Base-by-base conservation (phyloP, 495 filamentous ascomycete genomes). In the Hamigera avellanea region DNA sequence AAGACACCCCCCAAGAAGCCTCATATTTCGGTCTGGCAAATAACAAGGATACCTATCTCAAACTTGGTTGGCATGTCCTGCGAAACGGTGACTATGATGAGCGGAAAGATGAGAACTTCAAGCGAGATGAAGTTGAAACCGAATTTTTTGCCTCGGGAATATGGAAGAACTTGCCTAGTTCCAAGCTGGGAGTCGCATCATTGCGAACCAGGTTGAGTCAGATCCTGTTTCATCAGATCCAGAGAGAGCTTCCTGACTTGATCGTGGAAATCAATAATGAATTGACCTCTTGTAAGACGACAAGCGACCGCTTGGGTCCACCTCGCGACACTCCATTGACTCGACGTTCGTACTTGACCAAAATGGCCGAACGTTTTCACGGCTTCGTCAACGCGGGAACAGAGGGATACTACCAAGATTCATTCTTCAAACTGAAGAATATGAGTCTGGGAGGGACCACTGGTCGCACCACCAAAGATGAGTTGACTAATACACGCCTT, bases 161-260 rank as follows among this genome's bases (percentile, higher is more conserved):
- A 7, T 80, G 71, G 72, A 44, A 34, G 29, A 35, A 51, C 2
- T 32, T 78, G 2, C 39, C 58, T 8, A 47, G 43, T 0, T 42
- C 42, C 0, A 33, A 45, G 18, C 40, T 73, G 2, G 76, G 81
- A 1, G 62, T 82, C 12, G 53, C 61, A 13, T 36, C 43, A 1
- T 54, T 85, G 5, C 54, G 70, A 26, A 35, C 33, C 0, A 59
- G 72, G 7, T 57, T 85, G 1, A 79, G 76, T 50, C 61, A 59
- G 1, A 45, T 83, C 2, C 62, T 85, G 0, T 53, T 72, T 1
- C 43, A 44, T 0, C 75, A 81, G 19, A 78, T 84, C 32, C 50
- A 57, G 0, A 21, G 42, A 1, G 66, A 79, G 36, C 64, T 85
- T 2, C 80, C 78, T 0, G 63, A 55, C 10, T 40, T 86, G 15